Evolutionary conservation across 208 protist genomes (phyloP).

Genomic region (Sergeia podlipaevii): DNA sequence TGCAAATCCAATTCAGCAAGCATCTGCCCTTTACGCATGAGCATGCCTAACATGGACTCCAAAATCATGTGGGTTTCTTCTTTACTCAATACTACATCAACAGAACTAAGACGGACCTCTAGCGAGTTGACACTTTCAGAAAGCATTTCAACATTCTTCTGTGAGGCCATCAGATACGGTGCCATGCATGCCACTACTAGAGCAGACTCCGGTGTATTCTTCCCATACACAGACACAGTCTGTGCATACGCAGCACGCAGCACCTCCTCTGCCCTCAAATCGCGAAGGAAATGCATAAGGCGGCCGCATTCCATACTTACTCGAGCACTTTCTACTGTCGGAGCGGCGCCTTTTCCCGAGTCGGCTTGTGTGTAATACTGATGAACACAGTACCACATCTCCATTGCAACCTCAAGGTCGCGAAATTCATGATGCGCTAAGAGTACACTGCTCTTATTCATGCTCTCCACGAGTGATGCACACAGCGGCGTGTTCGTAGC

Average conservation of each 20-base stretch:
- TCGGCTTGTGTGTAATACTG: conserved; percentile 5
- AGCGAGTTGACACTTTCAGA: conserved; percentile 25
- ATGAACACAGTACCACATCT: conserved; percentile 55
- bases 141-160: conserved; percentile 21
- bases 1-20: conserved; percentile 41
- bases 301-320: conserved; percentile 68
- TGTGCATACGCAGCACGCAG: conserved; percentile 41
- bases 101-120: conserved; percentile 35
- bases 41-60: conserved; percentile 73
- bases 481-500: conserved; percentile 16
- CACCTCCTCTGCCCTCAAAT: conserved; percentile 40
- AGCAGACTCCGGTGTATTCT: conserved; percentile 45
- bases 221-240: conserved; percentile 36
- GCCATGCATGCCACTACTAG: conserved; percentile 72
- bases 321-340: conserved; percentile 38
- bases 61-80: conserved; percentile 76
- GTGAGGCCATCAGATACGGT: conserved; percentile 47
- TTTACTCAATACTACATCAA: conserved; percentile 54
- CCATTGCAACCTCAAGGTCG: conserved; percentile 53
- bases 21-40: conserved; percentile 70
- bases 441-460: conserved; percentile 70
- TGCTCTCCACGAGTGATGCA: conserved; percentile 26
- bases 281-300: conserved; percentile 69
- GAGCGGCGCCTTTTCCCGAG: too few relatives aligned
- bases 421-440: conserved; percentile 57